These are phyloP conservation scores for Aspergillus pseudoglaucus DNA, from an alignment of 2,329 filamentous ascomycete species.

Conservation along the genomic window DNA sequence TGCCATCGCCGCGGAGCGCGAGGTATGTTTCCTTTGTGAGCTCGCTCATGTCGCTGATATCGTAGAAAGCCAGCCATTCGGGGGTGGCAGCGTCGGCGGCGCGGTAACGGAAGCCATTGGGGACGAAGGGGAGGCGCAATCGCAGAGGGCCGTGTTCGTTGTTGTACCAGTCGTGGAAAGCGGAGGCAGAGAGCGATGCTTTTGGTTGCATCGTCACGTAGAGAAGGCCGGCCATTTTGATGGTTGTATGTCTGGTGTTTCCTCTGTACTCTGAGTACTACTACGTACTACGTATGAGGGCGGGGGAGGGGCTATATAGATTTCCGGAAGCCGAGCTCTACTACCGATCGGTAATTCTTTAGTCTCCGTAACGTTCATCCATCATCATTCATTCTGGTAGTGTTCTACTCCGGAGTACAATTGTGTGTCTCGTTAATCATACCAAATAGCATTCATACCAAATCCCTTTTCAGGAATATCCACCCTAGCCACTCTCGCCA, in stretches of 20 bases:
- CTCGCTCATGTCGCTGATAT: constrained; percentile 67
- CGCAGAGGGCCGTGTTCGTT: constrained; percentile 83
- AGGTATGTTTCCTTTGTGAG: constrained; percentile 63
- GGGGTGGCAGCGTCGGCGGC: constrained; percentile 58
- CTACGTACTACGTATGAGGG: background rate
- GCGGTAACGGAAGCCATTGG: constrained; percentile 72
- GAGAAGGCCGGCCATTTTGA: constrained; percentile 57
- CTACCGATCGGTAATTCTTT: constrained; percentile 14
- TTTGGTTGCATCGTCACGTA: constrained; percentile 82
- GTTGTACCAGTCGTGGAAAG: constrained; percentile 92
- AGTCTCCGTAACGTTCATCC: background rate
- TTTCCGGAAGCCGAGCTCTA: constrained; percentile 12
- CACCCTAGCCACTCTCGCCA: constrained; percentile 68
- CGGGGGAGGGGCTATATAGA: background rate
- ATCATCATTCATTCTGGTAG: background rate
- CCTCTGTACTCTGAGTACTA: background rate
- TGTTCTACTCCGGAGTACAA: background rate
- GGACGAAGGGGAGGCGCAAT: constrained; percentile 66
- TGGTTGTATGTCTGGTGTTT: background rate
- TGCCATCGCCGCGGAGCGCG: constrained; percentile 38
- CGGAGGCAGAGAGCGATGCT: constrained; percentile 55
- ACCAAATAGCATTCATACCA: constrained; percentile 96
- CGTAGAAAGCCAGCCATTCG: constrained; percentile 73
- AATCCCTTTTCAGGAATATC: constrained; percentile 83
- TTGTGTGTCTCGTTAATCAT: constrained; percentile 54